Percentiles rank a stretch among this genome's conserved stretches.
Conservation (phyloP, 768 basidiomycete genomes). For the Lyophyllum semitale region DNA sequence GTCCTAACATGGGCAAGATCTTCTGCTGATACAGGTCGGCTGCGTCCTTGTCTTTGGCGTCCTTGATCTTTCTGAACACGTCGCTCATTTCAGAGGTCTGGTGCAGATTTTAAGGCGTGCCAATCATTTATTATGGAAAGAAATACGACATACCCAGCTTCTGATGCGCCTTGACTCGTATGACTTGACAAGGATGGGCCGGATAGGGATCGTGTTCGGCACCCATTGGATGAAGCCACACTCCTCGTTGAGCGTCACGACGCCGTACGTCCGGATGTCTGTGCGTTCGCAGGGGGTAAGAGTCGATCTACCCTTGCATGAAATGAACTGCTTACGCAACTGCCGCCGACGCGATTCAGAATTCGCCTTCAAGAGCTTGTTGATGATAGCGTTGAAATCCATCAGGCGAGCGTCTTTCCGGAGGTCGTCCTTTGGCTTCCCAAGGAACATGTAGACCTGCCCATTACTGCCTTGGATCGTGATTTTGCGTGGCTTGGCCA, state of each 20-base stretch:
- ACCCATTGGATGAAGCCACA: conserved; percentile 99
- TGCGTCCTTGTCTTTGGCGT: conserved; percentile 47
- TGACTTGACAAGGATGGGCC: conserved; percentile 66
- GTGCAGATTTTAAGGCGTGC: neutral
- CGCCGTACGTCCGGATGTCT: conserved; percentile 98
- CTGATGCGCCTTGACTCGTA: conserved; percentile 55
- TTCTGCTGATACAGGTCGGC: conserved; percentile 52
- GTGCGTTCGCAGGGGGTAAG: neutral
- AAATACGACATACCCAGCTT: conserved; percentile 38
- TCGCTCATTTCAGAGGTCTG: conserved; percentile 50
- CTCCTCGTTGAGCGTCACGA: conserved; percentile 96
- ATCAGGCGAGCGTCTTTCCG: conserved; percentile 96
- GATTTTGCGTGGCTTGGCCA: conserved; percentile 91
- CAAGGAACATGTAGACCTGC: conserved; percentile 84
- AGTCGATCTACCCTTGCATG: neutral
- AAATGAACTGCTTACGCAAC: conserved; percentile 61
- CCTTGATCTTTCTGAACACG: conserved; percentile 52
- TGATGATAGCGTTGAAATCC: conserved; percentile 98
- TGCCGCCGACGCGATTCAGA: conserved; percentile 91
- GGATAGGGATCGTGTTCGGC: conserved; percentile 83
- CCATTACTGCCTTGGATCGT: conserved; percentile 84
- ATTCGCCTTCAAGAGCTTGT: conserved; percentile 91
- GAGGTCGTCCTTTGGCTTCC: conserved; percentile 96
- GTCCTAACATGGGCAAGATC: conserved; percentile 58
- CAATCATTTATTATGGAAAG: neutral